Evolutionary conservation across 2,329 filamentous ascomycete species (phyloP).

Genomic region (Drechmeria coniospora): DNA sequence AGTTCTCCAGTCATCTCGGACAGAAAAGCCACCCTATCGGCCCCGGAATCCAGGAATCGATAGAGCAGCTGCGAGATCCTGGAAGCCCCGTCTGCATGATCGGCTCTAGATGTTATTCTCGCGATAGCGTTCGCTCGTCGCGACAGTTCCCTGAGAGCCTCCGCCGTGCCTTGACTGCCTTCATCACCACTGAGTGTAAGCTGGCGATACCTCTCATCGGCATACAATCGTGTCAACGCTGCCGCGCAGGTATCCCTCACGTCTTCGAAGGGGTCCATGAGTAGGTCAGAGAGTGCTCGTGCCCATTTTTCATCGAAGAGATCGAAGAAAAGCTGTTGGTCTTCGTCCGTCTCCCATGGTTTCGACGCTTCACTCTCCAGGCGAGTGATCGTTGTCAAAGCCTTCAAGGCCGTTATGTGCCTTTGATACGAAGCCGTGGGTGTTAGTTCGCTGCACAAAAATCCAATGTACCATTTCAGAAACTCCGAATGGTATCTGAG

Average conservation of each 20-base stretch:
- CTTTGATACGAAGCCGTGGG: constrained; percentile 81
- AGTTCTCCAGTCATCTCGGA: constrained; percentile 43
- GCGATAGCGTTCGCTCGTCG: constrained; percentile 41
- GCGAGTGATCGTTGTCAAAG: constrained; percentile 49
- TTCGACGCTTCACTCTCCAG: constrained; percentile 45
- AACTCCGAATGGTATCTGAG: constrained; percentile 45
- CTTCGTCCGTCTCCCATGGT: constrained; percentile 21
- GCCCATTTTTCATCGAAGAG: constrained; percentile 35
- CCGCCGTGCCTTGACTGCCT: constrained; percentile 6
- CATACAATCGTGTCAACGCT: constrained; percentile 34
- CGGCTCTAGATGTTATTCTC: constrained; percentile 62
- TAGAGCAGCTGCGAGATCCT: constrained; percentile 58
- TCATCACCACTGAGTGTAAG: constrained; percentile 9
- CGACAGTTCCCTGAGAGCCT: constrained; percentile 31
- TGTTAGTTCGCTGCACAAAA: constrained; percentile 58
- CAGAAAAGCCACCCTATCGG: constrained; percentile 34
- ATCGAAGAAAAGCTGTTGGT: constrained; percentile 24
- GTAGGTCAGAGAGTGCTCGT: constrained; percentile 57
- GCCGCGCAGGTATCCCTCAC: constrained; percentile 47
- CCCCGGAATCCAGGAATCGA: constrained; percentile 30
- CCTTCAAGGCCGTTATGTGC: constrained; percentile 67
- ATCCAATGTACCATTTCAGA: constrained; percentile 57
- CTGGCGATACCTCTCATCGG: constrained; percentile 18
- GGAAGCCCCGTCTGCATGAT: constrained; percentile 84
- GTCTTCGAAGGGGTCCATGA: constrained; percentile 88